Evolutionary conservation across 75 land plant genomes (phyloP), one percentile per base, ranked within the genome.

Genomic region (Adiantum capillusveneris): DNA sequence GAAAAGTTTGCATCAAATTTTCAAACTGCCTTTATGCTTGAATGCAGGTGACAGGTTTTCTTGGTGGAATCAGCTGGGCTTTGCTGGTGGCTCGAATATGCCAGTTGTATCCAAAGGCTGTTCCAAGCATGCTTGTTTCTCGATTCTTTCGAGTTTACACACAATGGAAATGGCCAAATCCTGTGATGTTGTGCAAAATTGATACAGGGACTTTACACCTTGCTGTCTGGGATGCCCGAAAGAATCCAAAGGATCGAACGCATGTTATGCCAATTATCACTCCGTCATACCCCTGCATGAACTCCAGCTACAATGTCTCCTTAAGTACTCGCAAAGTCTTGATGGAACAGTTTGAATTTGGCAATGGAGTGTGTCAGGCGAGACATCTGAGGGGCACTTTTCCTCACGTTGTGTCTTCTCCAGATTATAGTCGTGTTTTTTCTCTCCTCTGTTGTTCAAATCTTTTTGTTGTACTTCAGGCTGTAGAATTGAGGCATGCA

Each of bases 61-160:
- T 77, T 39, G 80, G 80, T 44, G 80, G 80, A 25, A 79, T 77
- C 20, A 77, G 75, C 58, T 77, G 78, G 78, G 80, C 78, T 45
- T 68, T 74, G 53, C 60, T 77, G 42, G 78, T 77, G 53, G 80
- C 80, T 26, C 64, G 72, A 42, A 63, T 77, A 31, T 77, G 80
- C 51, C 80, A 74, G n/a, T n/a, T n/a, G n/a, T n/a, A n/a, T n/a
- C n/a, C n/a, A n/a, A n/a, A n/a, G n/a, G n/a, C n/a, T n/a, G 71
- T 67, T 26, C 80, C 80, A 13, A 77, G 80, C 66, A 66, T 74
- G 79, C 60, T 77, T 52, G 78, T 74, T 24, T 63, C 79, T 31
- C 53, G 72, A 29, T 77, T 74, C 53, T 77, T 77, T 50, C 78
- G 80, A 7, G 78, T 77, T 14, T 77, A 77, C 56, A 77, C 78